Evolutionary conservation across 306 rosid species (phyloP).

Genomic region (Datisca glomerata): DNA sequence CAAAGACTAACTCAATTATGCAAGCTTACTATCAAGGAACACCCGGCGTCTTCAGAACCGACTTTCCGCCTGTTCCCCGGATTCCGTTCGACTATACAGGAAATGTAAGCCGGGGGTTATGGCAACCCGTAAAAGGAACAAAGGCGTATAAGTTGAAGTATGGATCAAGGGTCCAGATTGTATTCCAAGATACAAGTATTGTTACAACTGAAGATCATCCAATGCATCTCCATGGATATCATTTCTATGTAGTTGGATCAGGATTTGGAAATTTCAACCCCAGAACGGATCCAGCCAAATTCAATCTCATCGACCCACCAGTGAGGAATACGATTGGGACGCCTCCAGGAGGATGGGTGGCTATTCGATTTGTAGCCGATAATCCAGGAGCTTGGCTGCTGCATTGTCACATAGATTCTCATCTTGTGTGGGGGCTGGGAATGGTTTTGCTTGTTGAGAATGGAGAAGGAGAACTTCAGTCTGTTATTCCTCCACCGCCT

Average conservation of each 20-base stretch:
- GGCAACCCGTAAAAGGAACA: constrained; percentile 66
- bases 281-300: constrained; percentile 46
- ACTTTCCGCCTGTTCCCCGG: constrained; percentile 79
- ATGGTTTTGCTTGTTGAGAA: constrained; percentile 76
- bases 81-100: constrained; percentile 69
- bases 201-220: constrained; percentile 84
- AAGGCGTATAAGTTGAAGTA: constrained; percentile 54
- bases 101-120: constrained; percentile 64
- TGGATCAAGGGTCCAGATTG: constrained; percentile 57
- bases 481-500: constrained; percentile 88
- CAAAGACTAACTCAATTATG: constrained; percentile 57
- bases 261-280: constrained; percentile 93
- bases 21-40: constrained; percentile 70
- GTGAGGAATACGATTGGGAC: constrained; percentile 77
- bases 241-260: constrained; percentile 76
- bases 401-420: constrained; percentile 89
- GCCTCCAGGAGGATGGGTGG: constrained; percentile 96
- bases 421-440: constrained; percentile 58
- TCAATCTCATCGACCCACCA: constrained; percentile 78
- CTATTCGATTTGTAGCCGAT: constrained; percentile 79
- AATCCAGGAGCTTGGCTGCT: constrained; percentile 93
- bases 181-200: constrained; percentile 77
- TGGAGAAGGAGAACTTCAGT: constrained; percentile 54
- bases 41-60: constrained; percentile 72
- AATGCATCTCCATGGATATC: constrained; percentile 89